These are phyloP conservation scores for Verbascum thapsus DNA, from an alignment of 257 asterid genomes.

Conservation along the genomic window DNA sequence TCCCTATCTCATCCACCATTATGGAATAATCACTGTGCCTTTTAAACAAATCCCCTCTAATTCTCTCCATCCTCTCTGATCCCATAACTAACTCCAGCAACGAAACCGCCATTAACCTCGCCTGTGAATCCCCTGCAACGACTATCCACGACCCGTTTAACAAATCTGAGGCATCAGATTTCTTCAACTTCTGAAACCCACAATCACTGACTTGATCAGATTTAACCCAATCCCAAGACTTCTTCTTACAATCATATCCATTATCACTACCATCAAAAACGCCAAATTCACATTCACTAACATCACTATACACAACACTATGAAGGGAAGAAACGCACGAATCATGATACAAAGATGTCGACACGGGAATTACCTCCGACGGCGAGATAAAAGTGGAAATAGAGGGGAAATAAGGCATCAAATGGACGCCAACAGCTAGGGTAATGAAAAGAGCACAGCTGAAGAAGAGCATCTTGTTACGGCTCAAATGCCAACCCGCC, in stretches of 20 bases:
- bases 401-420: slow-evolving; percentile 82
- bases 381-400: slow-evolving; percentile 47
- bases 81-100: slow-evolving; percentile 76
- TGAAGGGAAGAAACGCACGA: slow-evolving; percentile 72
- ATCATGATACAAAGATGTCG: slow-evolving; percentile 43
- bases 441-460: slow-evolving; percentile 96
- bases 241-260: slow-evolving; percentile 33
- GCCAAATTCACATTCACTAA: slow-evolving; percentile 36
- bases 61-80: slow-evolving; percentile 46
- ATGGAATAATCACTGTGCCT: slow-evolving; percentile 85
- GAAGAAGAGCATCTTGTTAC: slow-evolving; percentile 92
- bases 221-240: slow-evolving; percentile 75
- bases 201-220: slow-evolving; percentile 54
- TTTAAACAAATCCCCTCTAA: slow-evolving; percentile 79
- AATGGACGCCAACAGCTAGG: slow-evolving; percentile 92
- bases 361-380: slow-evolving; percentile 38
- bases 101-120: slow-evolving; percentile 79
- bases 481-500: slow-evolving; percentile 99
- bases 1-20: slow-evolving; percentile 65
- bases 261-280: slow-evolving; percentile 21
- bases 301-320: slow-evolving; percentile 37
- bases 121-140: slow-evolving; percentile 92
- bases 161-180: slow-evolving; percentile 72
- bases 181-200: slow-evolving; percentile 69
- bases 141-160: slow-evolving; percentile 93